Percentiles rank a stretch among this genome's conserved stretches.
Conservation (phyloP, 768 basidiomycete species). For the Phaffia australis region DNA sequence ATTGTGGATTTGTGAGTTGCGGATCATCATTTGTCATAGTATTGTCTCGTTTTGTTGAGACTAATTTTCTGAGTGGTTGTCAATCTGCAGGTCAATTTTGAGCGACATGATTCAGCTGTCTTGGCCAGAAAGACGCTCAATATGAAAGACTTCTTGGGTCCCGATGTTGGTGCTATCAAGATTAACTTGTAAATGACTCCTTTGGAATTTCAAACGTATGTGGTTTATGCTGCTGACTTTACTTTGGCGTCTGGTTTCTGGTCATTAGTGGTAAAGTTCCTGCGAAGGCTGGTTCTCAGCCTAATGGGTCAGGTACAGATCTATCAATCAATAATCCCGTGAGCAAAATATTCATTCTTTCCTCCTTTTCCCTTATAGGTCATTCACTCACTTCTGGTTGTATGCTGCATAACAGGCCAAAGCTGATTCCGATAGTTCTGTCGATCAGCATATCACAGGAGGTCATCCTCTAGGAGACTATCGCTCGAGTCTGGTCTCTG, state of each 20-base stretch:
- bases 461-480: slow-evolving; percentile 82
- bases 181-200: slow-evolving; percentile 57
- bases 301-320: slow-evolving; percentile 38
- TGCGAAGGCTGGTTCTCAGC: slow-evolving; percentile 47
- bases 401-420: slow-evolving; percentile 76
- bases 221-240: background rate
- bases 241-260: background rate
- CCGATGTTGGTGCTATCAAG: slow-evolving; percentile 89
- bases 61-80: background rate
- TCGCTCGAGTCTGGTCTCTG: slow-evolving; percentile 60
- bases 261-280: slow-evolving; percentile 64
- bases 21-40: background rate
- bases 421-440: slow-evolving; percentile 82
- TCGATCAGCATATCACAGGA: slow-evolving; percentile 84
- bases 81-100: slow-evolving; percentile 69
- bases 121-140: slow-evolving; percentile 90
- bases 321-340: slow-evolving; percentile 40
- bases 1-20: slow-evolving; percentile 60
- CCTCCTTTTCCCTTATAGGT: background rate
- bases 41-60: background rate
- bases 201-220: background rate
- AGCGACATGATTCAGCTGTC: slow-evolving; percentile 91
- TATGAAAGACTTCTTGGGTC: slow-evolving; percentile 87
- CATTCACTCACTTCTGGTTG: slow-evolving; percentile 39
- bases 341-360: background rate